Conservation (phyloP, 1,284 basidiomycete genomes). For the Ustilago shanxiensis region DNA sequence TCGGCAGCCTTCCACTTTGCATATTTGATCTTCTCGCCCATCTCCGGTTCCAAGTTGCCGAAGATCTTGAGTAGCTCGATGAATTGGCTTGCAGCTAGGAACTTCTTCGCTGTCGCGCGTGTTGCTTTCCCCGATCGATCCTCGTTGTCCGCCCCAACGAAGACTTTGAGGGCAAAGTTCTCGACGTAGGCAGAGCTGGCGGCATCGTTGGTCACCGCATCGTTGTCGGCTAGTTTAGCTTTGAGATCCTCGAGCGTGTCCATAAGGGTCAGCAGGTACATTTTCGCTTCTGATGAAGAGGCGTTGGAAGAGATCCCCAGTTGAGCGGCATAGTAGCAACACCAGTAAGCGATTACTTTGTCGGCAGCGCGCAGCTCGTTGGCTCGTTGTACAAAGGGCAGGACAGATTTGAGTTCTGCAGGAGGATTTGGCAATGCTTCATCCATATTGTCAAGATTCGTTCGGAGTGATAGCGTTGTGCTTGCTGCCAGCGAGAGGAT, state of each 20-base stretch:
- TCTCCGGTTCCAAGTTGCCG: constrained; percentile 72
- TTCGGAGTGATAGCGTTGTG: neutral
- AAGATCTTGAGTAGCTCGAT: constrained; percentile 85
- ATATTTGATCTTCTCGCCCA: constrained; percentile 83
- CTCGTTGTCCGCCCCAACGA: constrained; percentile 88
- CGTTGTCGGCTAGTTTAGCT: constrained; percentile 78
- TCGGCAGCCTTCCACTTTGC: constrained; percentile 93
- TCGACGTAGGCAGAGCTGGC: constrained; percentile 89
- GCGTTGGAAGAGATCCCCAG: constrained; percentile 80
- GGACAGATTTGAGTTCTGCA: constrained; percentile 72
- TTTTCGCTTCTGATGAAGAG: constrained; percentile 75
- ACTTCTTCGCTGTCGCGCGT: constrained; percentile 86
- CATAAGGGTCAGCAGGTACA: constrained; percentile 81
- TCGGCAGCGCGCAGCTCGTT: constrained; percentile 85
- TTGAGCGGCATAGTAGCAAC: constrained; percentile 90
- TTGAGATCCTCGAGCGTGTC: constrained; percentile 86
- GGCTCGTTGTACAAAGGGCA: constrained; percentile 88
- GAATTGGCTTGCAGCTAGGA: constrained; percentile 87
- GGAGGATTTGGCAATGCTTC: constrained; percentile 49
- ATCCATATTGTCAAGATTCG: constrained; percentile 29
- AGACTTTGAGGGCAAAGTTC: constrained; percentile 91
- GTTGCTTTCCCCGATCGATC: constrained; percentile 83
- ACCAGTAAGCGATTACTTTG: constrained; percentile 93
- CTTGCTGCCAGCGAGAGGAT: neutral
- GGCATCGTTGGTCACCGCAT: constrained; percentile 85